Percentiles rank a stretch among this genome's conserved stretches.
Evolutionary conservation across 2,329 filamentous ascomycete genomes (phyloP).

Genomic region (Phialophora verrucosa): DNA sequence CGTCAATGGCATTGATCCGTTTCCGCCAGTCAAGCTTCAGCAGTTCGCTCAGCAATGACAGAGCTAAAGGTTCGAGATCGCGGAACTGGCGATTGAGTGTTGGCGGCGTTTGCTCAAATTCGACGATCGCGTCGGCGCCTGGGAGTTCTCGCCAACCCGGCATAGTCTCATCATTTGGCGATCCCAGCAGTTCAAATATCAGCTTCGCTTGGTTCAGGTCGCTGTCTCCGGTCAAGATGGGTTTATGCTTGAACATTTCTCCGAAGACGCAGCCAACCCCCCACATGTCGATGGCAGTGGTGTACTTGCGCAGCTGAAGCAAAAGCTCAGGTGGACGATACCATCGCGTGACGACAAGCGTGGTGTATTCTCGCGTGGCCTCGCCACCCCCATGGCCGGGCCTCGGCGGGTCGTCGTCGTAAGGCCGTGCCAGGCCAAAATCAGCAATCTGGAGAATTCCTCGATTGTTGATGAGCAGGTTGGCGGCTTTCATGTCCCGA

Average conservation of each 20-base stretch:
- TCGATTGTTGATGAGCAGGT: constrained; percentile 91
- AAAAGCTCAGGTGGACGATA: constrained; percentile 93
- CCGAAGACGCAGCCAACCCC: constrained; percentile 98
- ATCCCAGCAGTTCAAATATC: constrained; percentile 91
- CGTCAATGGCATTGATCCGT: constrained; percentile 91
- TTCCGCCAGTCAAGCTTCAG: constrained; percentile 86
- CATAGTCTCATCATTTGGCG: constrained; percentile 89
- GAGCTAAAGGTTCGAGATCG: constrained; percentile 72
- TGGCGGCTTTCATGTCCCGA: constrained; percentile 98
- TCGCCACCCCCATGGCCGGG: constrained; percentile 81
- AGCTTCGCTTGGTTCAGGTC: constrained; percentile 89
- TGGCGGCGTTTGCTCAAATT: constrained; percentile 65
- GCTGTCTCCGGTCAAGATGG: constrained; percentile 87
- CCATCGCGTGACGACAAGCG: constrained; percentile 96
- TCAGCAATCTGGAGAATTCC: constrained; percentile 96
- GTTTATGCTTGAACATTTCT: constrained; percentile 94
- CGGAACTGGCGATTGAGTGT: constrained; percentile 76
- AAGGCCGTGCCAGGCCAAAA: constrained; percentile 92
- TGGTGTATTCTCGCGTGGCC: constrained; percentile 88
- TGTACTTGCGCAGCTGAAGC: constrained; percentile 85
- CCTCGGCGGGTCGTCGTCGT: constrained; percentile 80
- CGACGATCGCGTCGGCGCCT: constrained; percentile 74
- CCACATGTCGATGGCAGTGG: constrained; percentile 98
- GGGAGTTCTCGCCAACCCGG: constrained; percentile 85
- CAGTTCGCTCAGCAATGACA: constrained; percentile 80